Evolutionary conservation across 2,329 filamentous ascomycete species (phyloP).

Genomic region (Hypoxylon sp.): DNA sequence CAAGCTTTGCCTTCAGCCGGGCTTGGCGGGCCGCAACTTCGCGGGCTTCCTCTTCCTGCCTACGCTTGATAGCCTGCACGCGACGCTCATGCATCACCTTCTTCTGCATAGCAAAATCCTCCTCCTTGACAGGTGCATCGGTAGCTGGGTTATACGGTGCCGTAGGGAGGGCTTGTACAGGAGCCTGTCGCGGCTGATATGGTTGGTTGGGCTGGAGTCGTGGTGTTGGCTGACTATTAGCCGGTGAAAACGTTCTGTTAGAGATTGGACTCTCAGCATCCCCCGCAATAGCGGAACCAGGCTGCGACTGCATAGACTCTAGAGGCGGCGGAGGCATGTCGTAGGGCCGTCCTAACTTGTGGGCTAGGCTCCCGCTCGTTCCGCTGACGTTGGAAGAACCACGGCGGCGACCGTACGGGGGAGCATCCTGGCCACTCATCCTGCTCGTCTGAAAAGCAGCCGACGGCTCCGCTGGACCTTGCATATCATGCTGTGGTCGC

Average conservation of each 20-base stretch:
- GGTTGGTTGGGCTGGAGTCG: slow-evolving; percentile 45
- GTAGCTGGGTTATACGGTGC: slow-evolving; percentile 50
- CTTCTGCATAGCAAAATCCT: slow-evolving; percentile 70
- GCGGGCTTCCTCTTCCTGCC: slow-evolving; percentile 72
- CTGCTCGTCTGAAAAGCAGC: slow-evolving; percentile 84
- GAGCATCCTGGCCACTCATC: slow-evolving; percentile 68
- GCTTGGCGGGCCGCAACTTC: slow-evolving; percentile 76
- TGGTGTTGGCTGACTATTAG: slow-evolving; percentile 36
- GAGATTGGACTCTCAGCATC: slow-evolving; percentile 61
- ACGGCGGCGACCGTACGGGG: slow-evolving; percentile 75
- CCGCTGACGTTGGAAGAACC: slow-evolving; percentile 93
- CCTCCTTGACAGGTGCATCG: slow-evolving; percentile 50
- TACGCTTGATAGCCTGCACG: slow-evolving; percentile 73
- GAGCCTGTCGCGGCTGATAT: slow-evolving; percentile 56
- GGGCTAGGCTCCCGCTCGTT: slow-evolving; percentile 74
- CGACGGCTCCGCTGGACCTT: slow-evolving; percentile 80
- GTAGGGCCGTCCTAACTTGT: slow-evolving; percentile 59
- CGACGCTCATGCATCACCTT: slow-evolving; percentile 77
- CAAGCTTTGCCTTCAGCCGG: slow-evolving; percentile 75
- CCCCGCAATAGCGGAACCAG: slow-evolving; percentile 59
- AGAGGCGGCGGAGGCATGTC: slow-evolving; percentile 55
- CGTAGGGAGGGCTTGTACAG: slow-evolving; percentile 51
- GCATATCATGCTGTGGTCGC: slow-evolving; percentile 67
- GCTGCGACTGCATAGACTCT: slow-evolving; percentile 55
- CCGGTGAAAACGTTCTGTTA: slow-evolving; percentile 53